These are phyloP conservation scores for Coelastrella sp. DNA, from an alignment of 139 green algal genomes.

Conservation along the genomic window DNA sequence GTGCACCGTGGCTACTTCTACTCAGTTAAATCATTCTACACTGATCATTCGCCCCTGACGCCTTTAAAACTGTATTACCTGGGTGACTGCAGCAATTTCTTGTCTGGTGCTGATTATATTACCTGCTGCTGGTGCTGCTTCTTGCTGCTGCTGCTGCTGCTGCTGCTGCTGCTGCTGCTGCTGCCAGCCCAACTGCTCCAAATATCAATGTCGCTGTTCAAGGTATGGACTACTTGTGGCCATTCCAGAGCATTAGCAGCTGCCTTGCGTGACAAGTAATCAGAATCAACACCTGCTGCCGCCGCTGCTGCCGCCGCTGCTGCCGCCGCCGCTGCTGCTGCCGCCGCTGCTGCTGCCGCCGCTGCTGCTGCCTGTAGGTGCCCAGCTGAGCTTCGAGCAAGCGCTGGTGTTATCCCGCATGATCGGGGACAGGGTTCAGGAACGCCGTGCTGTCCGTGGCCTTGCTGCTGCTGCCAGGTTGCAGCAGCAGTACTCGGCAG, in stretches of 20 bases:
- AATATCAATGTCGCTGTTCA: background rate
- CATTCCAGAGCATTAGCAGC: background rate
- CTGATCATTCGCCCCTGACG: too few species aligned
- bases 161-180: too few species aligned
- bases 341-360: conserved; percentile 8
- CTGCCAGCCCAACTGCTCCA: background rate
- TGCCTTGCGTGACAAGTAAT: background rate
- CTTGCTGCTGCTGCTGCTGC: too few species aligned
- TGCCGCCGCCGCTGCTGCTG: background rate
- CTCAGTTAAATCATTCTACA: too few species aligned
- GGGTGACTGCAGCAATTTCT: too few species aligned
- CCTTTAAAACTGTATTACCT: too few species aligned
- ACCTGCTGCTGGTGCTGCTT: too few species aligned
- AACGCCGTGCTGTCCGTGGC: conserved; percentile 85
- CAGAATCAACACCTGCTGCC: background rate
- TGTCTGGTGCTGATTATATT: too few species aligned
- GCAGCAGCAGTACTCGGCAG: conserved; percentile 74
- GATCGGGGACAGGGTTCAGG: conserved; percentile 53
- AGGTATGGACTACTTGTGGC: background rate
- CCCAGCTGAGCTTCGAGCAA: background rate
- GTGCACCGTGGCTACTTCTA: too few species aligned
- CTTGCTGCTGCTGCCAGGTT: conserved; percentile 84
- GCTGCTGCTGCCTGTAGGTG: background rate
- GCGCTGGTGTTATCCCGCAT: background rate
- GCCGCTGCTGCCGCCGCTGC: background rate